Evolutionary conservation across 768 basidiomycete genomes (phyloP).

Genomic region (Tulasnella sp.): DNA sequence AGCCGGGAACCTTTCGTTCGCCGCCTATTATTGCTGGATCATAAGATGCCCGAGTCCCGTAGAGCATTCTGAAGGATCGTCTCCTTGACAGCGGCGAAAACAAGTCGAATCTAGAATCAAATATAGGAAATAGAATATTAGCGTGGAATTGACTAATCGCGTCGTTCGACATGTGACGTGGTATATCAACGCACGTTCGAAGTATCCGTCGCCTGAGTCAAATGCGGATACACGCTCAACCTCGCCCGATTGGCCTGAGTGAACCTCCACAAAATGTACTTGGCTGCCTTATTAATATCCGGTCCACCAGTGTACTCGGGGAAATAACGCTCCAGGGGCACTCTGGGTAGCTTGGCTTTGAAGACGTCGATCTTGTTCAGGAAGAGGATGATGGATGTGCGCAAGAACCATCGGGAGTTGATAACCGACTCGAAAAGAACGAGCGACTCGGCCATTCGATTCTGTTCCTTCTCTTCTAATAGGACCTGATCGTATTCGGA

Average conservation of each 20-base stretch:
- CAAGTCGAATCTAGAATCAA: conserved; percentile 32
- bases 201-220: conserved; percentile 85
- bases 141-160: too few relatives aligned
- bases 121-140: not conserved
- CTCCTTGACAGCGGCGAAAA: conserved; percentile 84
- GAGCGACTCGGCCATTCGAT: conserved; percentile 36
- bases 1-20: too few relatives aligned
- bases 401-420: conserved; percentile 38
- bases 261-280: conserved; percentile 89
- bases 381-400: conserved; percentile 34
- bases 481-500: conserved; percentile 40
- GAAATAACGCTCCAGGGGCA: conserved; percentile 35
- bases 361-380: conserved; percentile 34
- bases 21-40: not conserved
- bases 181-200: conserved; percentile 53
- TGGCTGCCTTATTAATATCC: conserved; percentile 69
- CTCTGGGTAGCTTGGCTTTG: conserved; percentile 36
- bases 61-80: conserved; percentile 86
- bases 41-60: conserved; percentile 75
- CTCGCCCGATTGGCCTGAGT: conserved; percentile 83
- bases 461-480: conserved; percentile 35
- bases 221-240: conserved; percentile 82
- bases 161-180: too few relatives aligned
- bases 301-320: conserved; percentile 41
- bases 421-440: conserved; percentile 36